Percentiles rank a stretch among this genome's conserved stretches.
Conservation (phyloP, 129 eudicot genomes). For the Pulicaria dysenterica region DNA sequence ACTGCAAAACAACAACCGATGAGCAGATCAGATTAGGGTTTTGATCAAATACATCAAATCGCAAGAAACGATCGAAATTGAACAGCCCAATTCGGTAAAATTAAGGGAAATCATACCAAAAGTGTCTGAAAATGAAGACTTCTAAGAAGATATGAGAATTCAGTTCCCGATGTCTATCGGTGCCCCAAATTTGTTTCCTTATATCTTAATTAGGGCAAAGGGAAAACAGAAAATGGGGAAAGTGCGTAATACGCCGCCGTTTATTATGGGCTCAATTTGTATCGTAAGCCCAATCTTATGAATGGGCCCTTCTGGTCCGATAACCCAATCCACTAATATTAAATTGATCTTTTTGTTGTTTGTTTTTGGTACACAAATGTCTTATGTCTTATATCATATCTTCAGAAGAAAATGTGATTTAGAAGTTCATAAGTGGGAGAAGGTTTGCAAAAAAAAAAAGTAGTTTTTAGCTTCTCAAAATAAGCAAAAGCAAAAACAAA, state of each 20-base stretch:
- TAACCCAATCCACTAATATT: background rate
- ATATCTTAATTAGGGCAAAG: constrained; percentile 21
- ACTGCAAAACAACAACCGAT: constrained; percentile 23
- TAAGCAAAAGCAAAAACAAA: no score
- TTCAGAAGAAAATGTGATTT: no score
- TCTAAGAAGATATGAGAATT: background rate
- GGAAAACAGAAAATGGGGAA: background rate
- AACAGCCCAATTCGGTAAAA: background rate
- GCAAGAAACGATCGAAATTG: background rate
- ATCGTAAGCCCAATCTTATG: background rate
- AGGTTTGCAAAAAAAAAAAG: no score
- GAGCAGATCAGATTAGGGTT: constrained; percentile 30
- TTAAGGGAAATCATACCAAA: constrained; percentile 11
- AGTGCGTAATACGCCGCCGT: constrained; percentile 13
- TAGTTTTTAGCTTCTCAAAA: no score
- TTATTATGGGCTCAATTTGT: background rate
- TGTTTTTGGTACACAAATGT: no score
- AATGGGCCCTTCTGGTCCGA: background rate
- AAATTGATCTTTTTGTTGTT: no score
- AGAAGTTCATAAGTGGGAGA: no score
- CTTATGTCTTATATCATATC: no score
- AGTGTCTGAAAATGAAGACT: background rate
- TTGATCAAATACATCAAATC: constrained; percentile 11
- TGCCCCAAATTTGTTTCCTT: constrained; percentile 17
- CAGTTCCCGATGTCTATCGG: constrained; percentile 12